A percentile compares a stretch with the other conserved stretches of the same genome.
Conservation (phyloP, 257 asterid genomes). For the Salvia splendens region DNA sequence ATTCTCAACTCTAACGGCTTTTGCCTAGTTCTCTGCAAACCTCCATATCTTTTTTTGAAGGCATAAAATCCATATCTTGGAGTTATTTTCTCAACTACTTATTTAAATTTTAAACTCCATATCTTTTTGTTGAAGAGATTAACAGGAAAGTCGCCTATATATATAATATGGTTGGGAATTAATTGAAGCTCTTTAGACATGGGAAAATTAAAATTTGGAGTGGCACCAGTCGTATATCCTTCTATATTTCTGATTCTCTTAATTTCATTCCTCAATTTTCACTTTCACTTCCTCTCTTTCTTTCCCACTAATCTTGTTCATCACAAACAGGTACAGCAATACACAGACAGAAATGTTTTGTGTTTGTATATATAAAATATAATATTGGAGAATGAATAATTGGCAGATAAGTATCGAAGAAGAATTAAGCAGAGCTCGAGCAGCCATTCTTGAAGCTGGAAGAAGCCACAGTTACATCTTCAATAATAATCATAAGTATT, state of each 20-base stretch:
- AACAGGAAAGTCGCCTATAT: background rate
- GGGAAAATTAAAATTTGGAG: background rate
- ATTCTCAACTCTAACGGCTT: too few species aligned
- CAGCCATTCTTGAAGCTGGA: constrained; percentile 39
- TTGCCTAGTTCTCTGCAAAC: too few species aligned
- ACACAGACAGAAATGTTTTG: too few species aligned
- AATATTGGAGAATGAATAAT: background rate
- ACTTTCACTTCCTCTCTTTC: constrained; percentile 33
- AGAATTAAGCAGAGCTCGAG: constrained; percentile 39
- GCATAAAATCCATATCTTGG: too few species aligned
- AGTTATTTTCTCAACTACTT: too few species aligned
- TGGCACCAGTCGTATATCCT: constrained; percentile 21
- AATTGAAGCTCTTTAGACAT: background rate
- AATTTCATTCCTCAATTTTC: constrained; percentile 32
- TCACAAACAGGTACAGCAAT: background rate
- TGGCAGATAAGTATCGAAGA: constrained; percentile 30
- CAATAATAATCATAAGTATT: constrained; percentile 10
- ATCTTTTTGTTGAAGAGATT: constrained; percentile 3
- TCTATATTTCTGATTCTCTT: constrained; percentile 27
- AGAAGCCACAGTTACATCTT: background rate
- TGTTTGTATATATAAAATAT: too few species aligned
- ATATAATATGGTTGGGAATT: background rate
- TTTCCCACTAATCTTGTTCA: background rate
- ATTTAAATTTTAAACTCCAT: background rate
- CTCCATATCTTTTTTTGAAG: too few species aligned